These are phyloP conservation scores for Esteya vermicola DNA, from an alignment of 2,329 filamentous ascomycete species.

Conservation along the genomic window DNA sequence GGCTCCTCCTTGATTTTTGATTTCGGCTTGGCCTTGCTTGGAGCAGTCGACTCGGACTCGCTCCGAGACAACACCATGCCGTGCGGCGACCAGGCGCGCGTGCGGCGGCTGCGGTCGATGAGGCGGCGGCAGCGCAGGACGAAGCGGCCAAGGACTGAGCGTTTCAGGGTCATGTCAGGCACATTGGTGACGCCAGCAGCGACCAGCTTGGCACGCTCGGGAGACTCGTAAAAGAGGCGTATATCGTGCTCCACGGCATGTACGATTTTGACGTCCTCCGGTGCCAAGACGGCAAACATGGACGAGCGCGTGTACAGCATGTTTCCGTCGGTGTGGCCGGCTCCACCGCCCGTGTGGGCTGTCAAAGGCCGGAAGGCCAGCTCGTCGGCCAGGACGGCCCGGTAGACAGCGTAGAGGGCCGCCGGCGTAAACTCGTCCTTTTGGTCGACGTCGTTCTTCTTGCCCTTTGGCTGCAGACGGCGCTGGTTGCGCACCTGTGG, in stretches of 20 bases:
- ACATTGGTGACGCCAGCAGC: slow-evolving; percentile 11
- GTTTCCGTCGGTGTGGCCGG: neutral
- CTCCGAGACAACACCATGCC: slow-evolving; percentile 33
- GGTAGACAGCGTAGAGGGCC: slow-evolving; percentile 56
- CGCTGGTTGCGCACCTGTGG: slow-evolving; percentile 2
- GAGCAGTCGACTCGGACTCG: too few species aligned
- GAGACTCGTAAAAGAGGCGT: slow-evolving; percentile 35
- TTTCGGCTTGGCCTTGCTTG: neutral
- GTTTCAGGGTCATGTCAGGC: slow-evolving; percentile 8
- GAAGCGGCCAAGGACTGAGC: slow-evolving; percentile 27
- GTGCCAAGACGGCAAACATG: slow-evolving; percentile 47
- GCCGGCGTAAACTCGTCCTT: slow-evolving; percentile 25
- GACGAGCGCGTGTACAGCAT: slow-evolving; percentile 29
- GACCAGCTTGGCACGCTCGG: slow-evolving; percentile 8
- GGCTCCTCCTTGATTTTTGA: slow-evolving; percentile 4
- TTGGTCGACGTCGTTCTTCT: slow-evolving; percentile 5
- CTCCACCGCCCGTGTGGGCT: slow-evolving; percentile 20
- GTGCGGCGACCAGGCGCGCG: slow-evolving; percentile 32
- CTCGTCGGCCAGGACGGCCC: slow-evolving; percentile 44
- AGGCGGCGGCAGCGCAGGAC: slow-evolving; percentile 30
- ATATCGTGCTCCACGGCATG: slow-evolving; percentile 35
- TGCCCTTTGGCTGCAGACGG: neutral
- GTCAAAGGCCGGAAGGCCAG: slow-evolving; percentile 41
- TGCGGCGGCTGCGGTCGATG: slow-evolving; percentile 36
- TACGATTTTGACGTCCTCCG: slow-evolving; percentile 37